These are phyloP conservation scores for Exophiala aquamarina DNA, from an alignment of 2,329 filamentous ascomycete genomes.

Conservation along the genomic window DNA sequence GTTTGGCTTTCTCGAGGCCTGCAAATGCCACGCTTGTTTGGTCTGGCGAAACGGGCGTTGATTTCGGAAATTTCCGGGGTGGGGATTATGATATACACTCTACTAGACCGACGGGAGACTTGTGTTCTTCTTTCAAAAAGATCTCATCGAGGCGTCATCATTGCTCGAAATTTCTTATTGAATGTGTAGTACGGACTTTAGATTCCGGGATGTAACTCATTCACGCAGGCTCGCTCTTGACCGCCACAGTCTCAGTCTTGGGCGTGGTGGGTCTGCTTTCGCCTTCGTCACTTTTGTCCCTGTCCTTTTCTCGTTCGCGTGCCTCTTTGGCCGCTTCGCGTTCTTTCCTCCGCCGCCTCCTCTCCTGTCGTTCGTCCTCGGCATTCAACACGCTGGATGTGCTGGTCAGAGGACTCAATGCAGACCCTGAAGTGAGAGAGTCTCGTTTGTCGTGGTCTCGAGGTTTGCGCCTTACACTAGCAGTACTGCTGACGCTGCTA, in stretches of 20 bases:
- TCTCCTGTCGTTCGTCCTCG: constrained; percentile 17
- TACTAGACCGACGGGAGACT: too few species aligned
- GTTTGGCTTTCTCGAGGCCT: too few species aligned
- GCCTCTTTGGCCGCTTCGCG: constrained; percentile 15
- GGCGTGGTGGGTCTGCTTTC: constrained; percentile 1
- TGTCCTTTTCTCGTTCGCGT: constrained; percentile 5
- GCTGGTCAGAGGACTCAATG: constrained; percentile 15
- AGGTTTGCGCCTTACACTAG: constrained; percentile 21
- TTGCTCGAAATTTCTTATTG: too few species aligned
- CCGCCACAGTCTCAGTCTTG: not conserved
- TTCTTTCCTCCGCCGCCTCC: constrained; percentile 13
- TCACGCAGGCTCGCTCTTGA: constrained; percentile 2
- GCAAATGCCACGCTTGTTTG: too few species aligned
- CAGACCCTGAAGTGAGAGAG: not conserved
- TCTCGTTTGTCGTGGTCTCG: constrained; percentile 6
- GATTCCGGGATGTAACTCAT: too few species aligned
- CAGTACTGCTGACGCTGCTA: constrained; percentile 27
- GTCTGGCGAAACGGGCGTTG: too few species aligned
- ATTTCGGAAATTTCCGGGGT: too few species aligned
- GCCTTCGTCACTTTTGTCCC: not conserved
- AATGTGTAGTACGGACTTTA: too few species aligned
- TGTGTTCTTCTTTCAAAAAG: too few species aligned
- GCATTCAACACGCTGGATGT: constrained; percentile 5
- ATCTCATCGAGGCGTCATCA: too few species aligned
- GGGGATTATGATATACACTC: too few species aligned